Evolutionary conservation across 768 basidiomycete species (phyloP).

Genomic region (Holtermannia corniformis): DNA sequence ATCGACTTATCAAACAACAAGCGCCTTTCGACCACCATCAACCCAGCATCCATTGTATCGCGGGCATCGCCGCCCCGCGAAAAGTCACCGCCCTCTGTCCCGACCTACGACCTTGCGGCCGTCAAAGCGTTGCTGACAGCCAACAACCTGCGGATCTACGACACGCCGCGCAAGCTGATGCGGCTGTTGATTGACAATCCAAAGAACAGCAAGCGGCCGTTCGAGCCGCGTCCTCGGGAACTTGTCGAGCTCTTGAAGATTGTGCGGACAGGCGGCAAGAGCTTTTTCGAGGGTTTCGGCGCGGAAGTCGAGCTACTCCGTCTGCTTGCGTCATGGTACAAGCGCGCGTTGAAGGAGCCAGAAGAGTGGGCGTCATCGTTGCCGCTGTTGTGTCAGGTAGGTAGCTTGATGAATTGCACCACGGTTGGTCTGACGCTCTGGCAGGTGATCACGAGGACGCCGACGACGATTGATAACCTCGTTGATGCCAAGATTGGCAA

Average conservation of each 20-base stretch:
- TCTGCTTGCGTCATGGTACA: background rate
- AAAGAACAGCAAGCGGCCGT: background rate
- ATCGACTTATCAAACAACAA: background rate
- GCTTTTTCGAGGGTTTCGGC: background rate
- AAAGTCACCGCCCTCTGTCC: constrained; percentile 4
- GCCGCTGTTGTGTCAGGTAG: too few species aligned
- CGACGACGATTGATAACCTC: background rate
- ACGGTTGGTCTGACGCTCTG: too few species aligned
- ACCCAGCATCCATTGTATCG: too few species aligned
- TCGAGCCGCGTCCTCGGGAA: background rate
- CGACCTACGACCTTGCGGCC: background rate
- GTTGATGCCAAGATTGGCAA: background rate
- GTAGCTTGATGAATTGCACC: too few species aligned
- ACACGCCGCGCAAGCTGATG: background rate
- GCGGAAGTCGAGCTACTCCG: background rate
- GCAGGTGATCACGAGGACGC: background rate
- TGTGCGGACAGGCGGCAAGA: background rate
- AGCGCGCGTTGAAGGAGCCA: background rate
- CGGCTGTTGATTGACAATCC: background rate
- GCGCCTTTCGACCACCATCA: background rate
- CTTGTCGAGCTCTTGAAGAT: background rate
- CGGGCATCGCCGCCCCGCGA: constrained; percentile 1
- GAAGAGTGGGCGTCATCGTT: background rate
- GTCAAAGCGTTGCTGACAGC: background rate
- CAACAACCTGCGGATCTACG: background rate